Base-by-base conservation (phyloP, 352 stramenopile genomes). In the Peronospora tabacina region DNA sequence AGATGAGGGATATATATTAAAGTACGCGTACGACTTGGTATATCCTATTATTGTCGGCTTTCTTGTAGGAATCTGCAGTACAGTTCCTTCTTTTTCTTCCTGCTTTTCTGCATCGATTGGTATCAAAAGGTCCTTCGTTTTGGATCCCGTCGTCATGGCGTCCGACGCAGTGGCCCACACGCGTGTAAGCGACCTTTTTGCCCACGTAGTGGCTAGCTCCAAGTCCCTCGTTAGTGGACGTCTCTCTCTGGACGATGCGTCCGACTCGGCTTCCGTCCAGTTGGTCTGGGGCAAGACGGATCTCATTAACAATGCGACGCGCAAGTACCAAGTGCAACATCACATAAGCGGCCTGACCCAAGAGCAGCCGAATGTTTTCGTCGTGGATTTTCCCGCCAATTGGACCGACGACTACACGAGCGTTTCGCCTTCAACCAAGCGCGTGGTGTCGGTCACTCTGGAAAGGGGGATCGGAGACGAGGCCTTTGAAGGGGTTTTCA, bases 201-300 rank as follows among this genome's bases (percentile, higher is more conserved):
- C 57, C 24, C 22, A 69, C n/a, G 63, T 87, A 38, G 71, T 74
- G 37, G 51, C 38, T 52, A 66, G 40, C n/a, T 63, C 72, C 38
- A 73, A 84, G 61, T 70, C 75, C 49, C 66, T 87, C 7, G 35
- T 73, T 19, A 33, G 49, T 41, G 75, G 75, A 2, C 74, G 72
- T 49, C 54, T 86, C 5, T 36, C 43, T 0, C 44, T 76, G 2
- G 45, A 76, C 13, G 19, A 19, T 3, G 44, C n/a, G 11, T 22
- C 34, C 5, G 43, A 61, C 22, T 44, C 56, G 19, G 68, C 75
- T 11, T 41, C 49, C 5, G 65, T 78, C 51, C 72, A 85, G 46
- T 48, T 88, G 26, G 50, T 88, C 11, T 85, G 73, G 76, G 44
- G 58, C 57, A 70, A 75, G 49, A 81, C 62, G 28, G 76, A 88